phyloP scores from a whole-genome alignment of 345 rosid species.

The Citrus sinensis region DNA sequence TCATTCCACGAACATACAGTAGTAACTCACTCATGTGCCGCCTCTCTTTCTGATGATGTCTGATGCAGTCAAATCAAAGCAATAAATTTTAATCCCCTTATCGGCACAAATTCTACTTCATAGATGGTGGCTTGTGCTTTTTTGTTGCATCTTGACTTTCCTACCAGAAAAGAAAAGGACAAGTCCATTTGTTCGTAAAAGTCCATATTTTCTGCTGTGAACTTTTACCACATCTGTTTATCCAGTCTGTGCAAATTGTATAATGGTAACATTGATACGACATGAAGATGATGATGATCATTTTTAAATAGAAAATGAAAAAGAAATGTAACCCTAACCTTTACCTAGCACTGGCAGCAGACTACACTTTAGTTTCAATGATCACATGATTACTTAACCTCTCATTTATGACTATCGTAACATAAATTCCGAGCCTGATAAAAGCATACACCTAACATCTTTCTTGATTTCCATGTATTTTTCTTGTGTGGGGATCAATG shows the following conservation, averaged over 20 bases:
- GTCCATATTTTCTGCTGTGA: background rate
- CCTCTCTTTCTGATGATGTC: background rate
- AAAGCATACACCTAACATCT: background rate
- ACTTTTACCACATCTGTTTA: background rate
- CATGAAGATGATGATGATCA: too few relatives aligned
- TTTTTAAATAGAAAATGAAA: background rate
- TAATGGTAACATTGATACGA: background rate
- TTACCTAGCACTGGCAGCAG: background rate
- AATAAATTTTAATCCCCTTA: background rate
- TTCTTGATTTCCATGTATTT: background rate
- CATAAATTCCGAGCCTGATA: background rate
- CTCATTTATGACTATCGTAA: background rate
- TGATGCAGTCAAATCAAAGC: constrained; percentile 2
- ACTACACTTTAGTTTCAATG: background rate
- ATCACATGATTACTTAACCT: background rate
- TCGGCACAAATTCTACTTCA: constrained; percentile 3
- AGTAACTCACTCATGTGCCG: background rate
- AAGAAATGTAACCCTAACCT: background rate
- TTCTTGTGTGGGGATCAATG: background rate
- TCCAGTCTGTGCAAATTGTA: background rate
- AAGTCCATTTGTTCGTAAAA: background rate
- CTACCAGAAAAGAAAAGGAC: constrained; percentile 29
- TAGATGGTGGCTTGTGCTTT: constrained; percentile 21
- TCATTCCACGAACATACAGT: too few relatives aligned
- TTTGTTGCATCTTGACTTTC: constrained; percentile 27